Base-by-base conservation (phyloP, 2,329 filamentous ascomycete species). In the Ophiocordyceps camponoti-saundersi region DNA sequence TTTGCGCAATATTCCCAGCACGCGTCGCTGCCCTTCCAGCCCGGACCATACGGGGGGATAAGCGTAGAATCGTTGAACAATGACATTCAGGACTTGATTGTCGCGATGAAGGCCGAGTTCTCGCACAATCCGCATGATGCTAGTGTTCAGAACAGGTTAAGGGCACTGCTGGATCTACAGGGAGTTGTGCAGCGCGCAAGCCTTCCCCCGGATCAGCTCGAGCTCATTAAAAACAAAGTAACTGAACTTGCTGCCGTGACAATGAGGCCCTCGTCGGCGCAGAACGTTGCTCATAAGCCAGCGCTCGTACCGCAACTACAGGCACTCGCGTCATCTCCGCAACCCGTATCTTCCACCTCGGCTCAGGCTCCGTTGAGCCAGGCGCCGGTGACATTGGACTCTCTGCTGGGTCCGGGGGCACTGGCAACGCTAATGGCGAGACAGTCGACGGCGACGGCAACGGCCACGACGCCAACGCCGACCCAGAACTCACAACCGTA, bases 101-200 rank as follows among this genome's bases (percentile, higher is more conserved):
- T 73, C 57, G 76, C 76, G 54, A 80, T 82, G 53, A 82, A 82
- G 66, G 72, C 73, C 53, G 82, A 88, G 58, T 83, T 86, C 66
- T 80, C 82, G 53, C 77, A 77, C 53, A 86, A 80, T 61, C 82
- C 83, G 50, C 77, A 81, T 70, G 85, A 95, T 69, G 66, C 72
- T 64, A 77, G 79, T 65, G 73, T 86, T 60, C 82, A 86, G 61
- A 81, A 78, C 59, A 85, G 84, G 65, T 70, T 95, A 59, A 85
- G 86, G 66, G 87, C 88, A 52, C 76, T 95, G 55, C 70, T 89
- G 64, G 85, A 92, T 63, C 75, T 96, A 53, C 86, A 94, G 67
- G 57, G 55, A 49, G 79, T 73, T 54, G 70, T 95, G 59, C 79
- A 85, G 62, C 81, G 73, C 55, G 83, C 87, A 63, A 80, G 81